phyloP scores from a whole-genome alignment of 1,139 yeast genomes.

The Oligophagozyma castellii region DNA sequence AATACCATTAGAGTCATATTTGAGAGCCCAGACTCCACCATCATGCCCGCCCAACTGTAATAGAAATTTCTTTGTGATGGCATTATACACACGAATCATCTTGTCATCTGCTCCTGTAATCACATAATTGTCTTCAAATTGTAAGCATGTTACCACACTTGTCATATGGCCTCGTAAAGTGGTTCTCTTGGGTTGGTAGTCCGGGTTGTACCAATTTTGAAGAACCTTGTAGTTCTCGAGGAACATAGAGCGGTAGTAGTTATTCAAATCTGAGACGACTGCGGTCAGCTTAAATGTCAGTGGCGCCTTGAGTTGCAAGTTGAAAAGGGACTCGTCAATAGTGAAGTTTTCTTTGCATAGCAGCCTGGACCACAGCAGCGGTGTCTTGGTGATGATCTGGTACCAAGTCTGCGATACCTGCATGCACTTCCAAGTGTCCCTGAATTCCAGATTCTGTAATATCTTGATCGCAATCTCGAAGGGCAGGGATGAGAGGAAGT shows the following conservation, averaged over 20 bases:
- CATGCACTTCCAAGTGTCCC: slow-evolving; percentile 48
- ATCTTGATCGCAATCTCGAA: slow-evolving; percentile 61
- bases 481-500: slow-evolving; percentile 59
- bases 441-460: slow-evolving; percentile 51
- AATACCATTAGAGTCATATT: slow-evolving; percentile 42
- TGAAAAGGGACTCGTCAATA: slow-evolving; percentile 18
- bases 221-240: slow-evolving; percentile 24
- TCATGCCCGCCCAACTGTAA: slow-evolving; percentile 75
- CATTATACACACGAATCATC: slow-evolving; percentile 67
- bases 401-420: slow-evolving; percentile 65
- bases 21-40: slow-evolving; percentile 98
- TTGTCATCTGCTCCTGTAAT: slow-evolving; percentile 90
- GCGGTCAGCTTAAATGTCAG: background rate
- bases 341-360: slow-evolving; percentile 42
- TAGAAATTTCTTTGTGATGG: slow-evolving; percentile 57
- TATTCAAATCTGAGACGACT: slow-evolving; percentile 1
- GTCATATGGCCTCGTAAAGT: slow-evolving; percentile 64
- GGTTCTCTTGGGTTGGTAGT: slow-evolving; percentile 52
- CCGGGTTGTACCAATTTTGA: slow-evolving; percentile 73
- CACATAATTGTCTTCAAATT: slow-evolving; percentile 81
- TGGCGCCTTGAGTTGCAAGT: slow-evolving; percentile 1
- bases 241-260: slow-evolving; percentile 2
- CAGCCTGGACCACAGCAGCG: slow-evolving; percentile 46
- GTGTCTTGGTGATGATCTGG: slow-evolving; percentile 41
- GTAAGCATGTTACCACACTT: slow-evolving; percentile 85